Evolutionary conservation across 192 early-diverging fungal species (phyloP).

Genomic region (Podila epicladia): DNA sequence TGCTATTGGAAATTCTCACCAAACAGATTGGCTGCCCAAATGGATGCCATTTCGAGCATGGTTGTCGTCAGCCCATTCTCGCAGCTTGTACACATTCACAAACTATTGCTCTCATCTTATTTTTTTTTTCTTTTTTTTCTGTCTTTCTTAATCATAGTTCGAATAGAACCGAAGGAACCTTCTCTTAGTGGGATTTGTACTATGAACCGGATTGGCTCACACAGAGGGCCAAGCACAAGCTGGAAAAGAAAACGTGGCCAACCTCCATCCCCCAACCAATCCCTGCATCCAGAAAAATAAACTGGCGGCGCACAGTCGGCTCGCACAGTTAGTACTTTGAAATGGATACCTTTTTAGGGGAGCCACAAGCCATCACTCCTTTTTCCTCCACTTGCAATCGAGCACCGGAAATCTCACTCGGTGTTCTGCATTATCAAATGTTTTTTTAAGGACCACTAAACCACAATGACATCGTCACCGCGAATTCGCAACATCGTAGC

Average conservation of each 20-base stretch:
- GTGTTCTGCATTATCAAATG: too few species aligned
- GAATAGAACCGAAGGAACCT: constrained; percentile 2
- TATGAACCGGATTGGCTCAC: background rate
- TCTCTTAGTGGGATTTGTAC: background rate
- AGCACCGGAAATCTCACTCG: too few species aligned
- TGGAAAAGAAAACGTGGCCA: background rate
- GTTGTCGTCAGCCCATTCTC: background rate
- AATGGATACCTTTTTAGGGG: too few species aligned
- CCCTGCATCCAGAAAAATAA: too few species aligned
- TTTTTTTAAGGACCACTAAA: too few species aligned
- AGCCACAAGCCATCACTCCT: too few species aligned
- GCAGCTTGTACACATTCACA: background rate
- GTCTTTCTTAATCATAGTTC: background rate
- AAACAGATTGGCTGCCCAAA: background rate
- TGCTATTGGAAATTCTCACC: background rate
- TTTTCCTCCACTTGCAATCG: too few species aligned
- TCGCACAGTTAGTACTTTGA: too few species aligned
- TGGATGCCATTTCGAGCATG: background rate
- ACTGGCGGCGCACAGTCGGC: too few species aligned
- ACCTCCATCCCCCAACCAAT: too few species aligned
- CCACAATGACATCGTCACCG: too few species aligned
- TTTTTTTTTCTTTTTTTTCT: background rate
- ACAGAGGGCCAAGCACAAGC: background rate
- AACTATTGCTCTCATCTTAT: background rate
- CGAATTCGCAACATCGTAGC: too few species aligned